phyloP scores from a whole-genome alignment of 2,329 filamentous ascomycete genomes.

The Macroventuria anomochaeta region DNA sequence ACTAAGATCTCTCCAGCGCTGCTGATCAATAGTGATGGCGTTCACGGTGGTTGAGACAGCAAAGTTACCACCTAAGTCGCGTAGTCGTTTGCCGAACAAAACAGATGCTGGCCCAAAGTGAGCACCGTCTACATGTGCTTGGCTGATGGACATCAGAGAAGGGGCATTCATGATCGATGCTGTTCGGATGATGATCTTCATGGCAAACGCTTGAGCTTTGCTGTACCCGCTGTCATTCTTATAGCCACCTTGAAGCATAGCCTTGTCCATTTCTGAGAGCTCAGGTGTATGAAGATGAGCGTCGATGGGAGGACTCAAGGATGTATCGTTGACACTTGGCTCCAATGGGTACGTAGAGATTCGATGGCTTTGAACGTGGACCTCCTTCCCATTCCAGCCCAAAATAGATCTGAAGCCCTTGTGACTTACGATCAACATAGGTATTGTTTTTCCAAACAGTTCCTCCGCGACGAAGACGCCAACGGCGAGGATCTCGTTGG shows the following conservation, averaged over 20 bases:
- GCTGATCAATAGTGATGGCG: conserved; percentile 54
- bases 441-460: conserved; percentile 51
- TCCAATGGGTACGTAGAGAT: background rate
- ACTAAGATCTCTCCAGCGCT: conserved; percentile 50
- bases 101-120: conserved; percentile 53
- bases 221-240: background rate
- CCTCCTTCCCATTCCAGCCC: conserved; percentile 17
- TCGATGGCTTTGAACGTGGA: background rate
- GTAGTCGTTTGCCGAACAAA: conserved; percentile 47
- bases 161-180: conserved; percentile 41
- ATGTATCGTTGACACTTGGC: background rate
- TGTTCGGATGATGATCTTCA: conserved; percentile 50
- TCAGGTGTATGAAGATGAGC: background rate
- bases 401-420: conserved; percentile 20
- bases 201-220: conserved; percentile 46
- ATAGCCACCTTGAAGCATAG: conserved; percentile 36
- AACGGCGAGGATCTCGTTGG: conserved; percentile 55
- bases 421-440: conserved; percentile 44
- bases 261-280: conserved; percentile 2
- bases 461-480: conserved; percentile 54
- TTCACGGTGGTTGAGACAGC: conserved; percentile 52
- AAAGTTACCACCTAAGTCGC: conserved; percentile 46
- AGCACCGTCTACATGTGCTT: conserved; percentile 55
- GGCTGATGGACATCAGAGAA: conserved; percentile 47
- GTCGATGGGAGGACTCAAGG: background rate